phyloP scores from a whole-genome alignment of 257 asterid genomes.

The Henckelia pumila region DNA sequence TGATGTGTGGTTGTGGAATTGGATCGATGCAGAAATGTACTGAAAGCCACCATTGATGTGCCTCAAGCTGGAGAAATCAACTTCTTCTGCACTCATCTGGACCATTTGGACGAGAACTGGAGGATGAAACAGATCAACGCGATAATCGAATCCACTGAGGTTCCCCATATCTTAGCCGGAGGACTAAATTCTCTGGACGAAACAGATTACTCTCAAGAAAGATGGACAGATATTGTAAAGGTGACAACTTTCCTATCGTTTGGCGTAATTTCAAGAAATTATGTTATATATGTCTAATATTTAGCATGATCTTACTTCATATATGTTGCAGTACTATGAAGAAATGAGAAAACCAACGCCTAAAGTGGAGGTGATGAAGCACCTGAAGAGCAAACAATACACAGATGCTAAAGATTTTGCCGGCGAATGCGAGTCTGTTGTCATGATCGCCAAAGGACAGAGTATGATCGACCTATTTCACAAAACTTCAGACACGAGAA shows the following conservation, averaged over 20 bases:
- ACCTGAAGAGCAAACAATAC: slow-evolving; percentile 63
- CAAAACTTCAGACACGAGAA: not conserved
- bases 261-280: not conserved
- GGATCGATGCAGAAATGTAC: slow-evolving; percentile 65
- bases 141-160: slow-evolving; percentile 60
- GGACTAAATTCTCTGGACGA: slow-evolving; percentile 84
- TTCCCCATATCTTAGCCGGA: slow-evolving; percentile 91
- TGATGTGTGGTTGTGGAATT: not conserved
- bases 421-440: slow-evolving; percentile 93
- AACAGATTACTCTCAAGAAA: slow-evolving; percentile 82
- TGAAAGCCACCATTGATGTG: slow-evolving; percentile 91
- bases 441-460: slow-evolving; percentile 96
- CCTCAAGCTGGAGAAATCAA: slow-evolving; percentile 77
- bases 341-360: slow-evolving; percentile 95
- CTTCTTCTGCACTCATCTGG: slow-evolving; percentile 77
- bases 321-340: slow-evolving; percentile 61
- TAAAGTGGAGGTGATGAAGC: slow-evolving; percentile 74
- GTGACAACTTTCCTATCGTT: slow-evolving; percentile 27
- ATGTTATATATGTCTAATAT: not conserved
- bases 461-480: slow-evolving; percentile 39
- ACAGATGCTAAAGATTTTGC: slow-evolving; percentile 81
- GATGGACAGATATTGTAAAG: slow-evolving; percentile 92
- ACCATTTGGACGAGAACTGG: slow-evolving; percentile 89
- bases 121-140: slow-evolving; percentile 89
- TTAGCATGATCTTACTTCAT: not conserved